A percentile compares a stretch with the other conserved stretches of the same genome.
These are phyloP conservation scores for Panicum hallii DNA, from an alignment of 202 grass and related monocot species.

Conservation along the genomic window DNA sequence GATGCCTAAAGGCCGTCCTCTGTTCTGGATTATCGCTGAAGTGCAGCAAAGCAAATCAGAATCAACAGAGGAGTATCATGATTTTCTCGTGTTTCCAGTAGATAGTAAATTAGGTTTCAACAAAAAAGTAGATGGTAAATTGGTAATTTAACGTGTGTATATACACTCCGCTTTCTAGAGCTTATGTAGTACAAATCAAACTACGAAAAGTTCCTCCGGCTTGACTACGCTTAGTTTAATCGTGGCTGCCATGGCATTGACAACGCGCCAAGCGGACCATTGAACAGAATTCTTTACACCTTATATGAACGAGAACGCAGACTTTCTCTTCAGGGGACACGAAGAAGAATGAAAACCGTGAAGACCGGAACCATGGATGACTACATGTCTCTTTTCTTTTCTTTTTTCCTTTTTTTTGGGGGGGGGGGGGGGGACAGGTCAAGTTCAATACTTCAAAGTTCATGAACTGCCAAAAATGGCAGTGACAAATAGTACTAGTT, in stretches of 20 bases:
- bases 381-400: no score
- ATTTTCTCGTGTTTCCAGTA: neutral
- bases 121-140: neutral
- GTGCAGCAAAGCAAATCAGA: neutral
- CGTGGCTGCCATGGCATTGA: neutral
- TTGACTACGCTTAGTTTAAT: slow-evolving; percentile 34
- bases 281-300: slow-evolving; percentile 10
- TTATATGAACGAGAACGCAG: neutral
- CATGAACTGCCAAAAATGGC: neutral
- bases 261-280: slow-evolving; percentile 8
- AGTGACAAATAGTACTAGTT: neutral
- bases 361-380: neutral
- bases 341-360: neutral
- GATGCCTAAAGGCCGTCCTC: neutral
- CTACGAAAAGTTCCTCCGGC: neutral
- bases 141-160: neutral
- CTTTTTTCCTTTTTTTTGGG: no score
- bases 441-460: neutral
- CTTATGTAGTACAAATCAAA: neutral
- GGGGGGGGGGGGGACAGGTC: neutral
- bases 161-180: neutral
- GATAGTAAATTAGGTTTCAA: neutral
- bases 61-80: neutral
- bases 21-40: neutral
- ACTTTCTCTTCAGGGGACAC: neutral